Conservation (phyloP, 768 basidiomycete genomes). For the Mycena floridula region DNA sequence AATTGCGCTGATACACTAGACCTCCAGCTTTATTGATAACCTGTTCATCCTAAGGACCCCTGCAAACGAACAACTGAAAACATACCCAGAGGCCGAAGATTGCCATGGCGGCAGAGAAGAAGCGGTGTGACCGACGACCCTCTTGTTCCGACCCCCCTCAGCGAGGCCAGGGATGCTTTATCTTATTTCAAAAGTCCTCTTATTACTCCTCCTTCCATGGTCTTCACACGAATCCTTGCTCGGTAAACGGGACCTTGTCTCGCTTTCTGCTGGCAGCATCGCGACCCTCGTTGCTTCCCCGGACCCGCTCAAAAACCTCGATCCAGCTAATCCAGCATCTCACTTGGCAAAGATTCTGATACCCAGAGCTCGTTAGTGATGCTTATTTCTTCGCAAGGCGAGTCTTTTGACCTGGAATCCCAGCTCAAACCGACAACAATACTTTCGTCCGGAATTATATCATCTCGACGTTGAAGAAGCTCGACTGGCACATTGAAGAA, state of each 20-base stretch:
- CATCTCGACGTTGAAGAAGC: slow-evolving; percentile 54
- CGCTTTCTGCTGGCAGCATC: slow-evolving; percentile 32
- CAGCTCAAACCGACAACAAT: slow-evolving; percentile 71
- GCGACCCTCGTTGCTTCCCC: slow-evolving; percentile 25
- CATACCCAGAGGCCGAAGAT: slow-evolving; percentile 80
- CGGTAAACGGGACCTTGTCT: slow-evolving; percentile 22
- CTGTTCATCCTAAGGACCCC: slow-evolving; percentile 29
- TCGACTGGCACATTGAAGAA: slow-evolving; percentile 86
- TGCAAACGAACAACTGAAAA: slow-evolving; percentile 4
- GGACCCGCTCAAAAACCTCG: slow-evolving; percentile 42
- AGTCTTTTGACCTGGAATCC: not conserved
- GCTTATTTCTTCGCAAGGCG: not conserved
- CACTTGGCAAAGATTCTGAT: slow-evolving; percentile 58
- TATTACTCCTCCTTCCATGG: not conserved
- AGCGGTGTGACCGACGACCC: not conserved
- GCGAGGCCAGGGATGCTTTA: too few relatives aligned
- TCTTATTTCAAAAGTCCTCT: too few relatives aligned
- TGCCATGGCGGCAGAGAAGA: slow-evolving; percentile 43
- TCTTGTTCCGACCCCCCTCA: not conserved
- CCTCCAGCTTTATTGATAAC: slow-evolving; percentile 99
- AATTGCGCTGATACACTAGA: slow-evolving; percentile 88
- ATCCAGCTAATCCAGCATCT: slow-evolving; percentile 37
- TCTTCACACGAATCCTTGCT: not conserved
- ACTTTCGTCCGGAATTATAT: slow-evolving; percentile 83
- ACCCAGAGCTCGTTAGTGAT: slow-evolving; percentile 46